Base-by-base conservation (phyloP, 2,329 filamentous ascomycete species). In the Cladophialophora carrionii region DNA sequence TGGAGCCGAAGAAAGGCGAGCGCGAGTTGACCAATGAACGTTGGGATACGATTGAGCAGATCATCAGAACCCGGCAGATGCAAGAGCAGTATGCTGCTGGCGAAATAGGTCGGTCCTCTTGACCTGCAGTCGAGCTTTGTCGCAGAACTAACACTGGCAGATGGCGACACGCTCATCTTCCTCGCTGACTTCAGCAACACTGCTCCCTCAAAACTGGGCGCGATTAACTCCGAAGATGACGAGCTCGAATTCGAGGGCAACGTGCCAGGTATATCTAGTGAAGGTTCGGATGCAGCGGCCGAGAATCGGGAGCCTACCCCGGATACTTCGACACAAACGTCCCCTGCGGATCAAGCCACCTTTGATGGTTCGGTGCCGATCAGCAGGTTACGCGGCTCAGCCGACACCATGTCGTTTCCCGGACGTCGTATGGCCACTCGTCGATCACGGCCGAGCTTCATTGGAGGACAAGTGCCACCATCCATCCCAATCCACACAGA, bases 81-180 rank as follows among this genome's bases (percentile, higher is more conserved):
- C 65, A 71, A 57, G 70, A 72, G 60, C 66, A 67, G 32, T 72
- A 66, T 41, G 67, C 71, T 46, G 59, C 57, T 20, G 67, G 63
- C 10, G 68, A 70, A 14, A 67, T 72, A 57, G 65, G 71, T 72
- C 31, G 43, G 71, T 63, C 24, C 12, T 31, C n/a, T 34, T 24
- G 20, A 48, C n/a, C 6, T 10, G 37, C 20, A 31, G 1, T 48
- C 41, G 55, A 22, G 22, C 10, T 22, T 41, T n/a, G 29, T n/a
- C 43, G 54, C 32, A 32, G 37, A 34, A 43, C 62, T 63, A 37
- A 71, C 53, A 22, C 14, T 1, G 9, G 6, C 59, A 71, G 70
- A 66, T 63, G 66, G 64, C n/a, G 70, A 71, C 24, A 61, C 65
- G 17, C 48, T 69, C 14, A 62, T 71, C 37, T 66, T 66, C 29